Base-by-base conservation (phyloP, 1,284 basidiomycete genomes). In the Vanrija sp. region DNA sequence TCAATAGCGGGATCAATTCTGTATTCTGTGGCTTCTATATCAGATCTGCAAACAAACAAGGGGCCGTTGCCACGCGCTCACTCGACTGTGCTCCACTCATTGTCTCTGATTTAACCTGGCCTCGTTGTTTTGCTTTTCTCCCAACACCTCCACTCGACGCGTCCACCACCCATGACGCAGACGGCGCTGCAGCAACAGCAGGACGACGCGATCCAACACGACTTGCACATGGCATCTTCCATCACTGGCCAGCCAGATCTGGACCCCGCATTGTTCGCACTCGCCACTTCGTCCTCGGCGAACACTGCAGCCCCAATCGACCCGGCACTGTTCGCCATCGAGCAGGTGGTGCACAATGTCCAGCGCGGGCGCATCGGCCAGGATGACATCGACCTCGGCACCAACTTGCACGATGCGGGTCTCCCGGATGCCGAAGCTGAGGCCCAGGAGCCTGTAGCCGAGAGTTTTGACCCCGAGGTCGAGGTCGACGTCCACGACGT, bases 331-430 rank as follows among this genome's bases (percentile, higher is more conserved):
- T 67, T 69, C 45, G 60, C 65, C 6, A 64, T 70, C 23, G 69
- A 68, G 47, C 52, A 62, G 35, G 67, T 69, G 14, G 67, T 70
- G 38, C 64, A 68, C 44, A 64, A 67, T 44, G 66, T 67, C 2
- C 61, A 65, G 31, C 56, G 53, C 14, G 66, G 66, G 1, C 63
- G 61, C 12, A 53, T 65, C 36, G 56, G 45, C 14, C 42, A 60
- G 18, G 64, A 60, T 6, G 57, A 51, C 36, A 27, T 53, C 15
- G 51, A 14, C 6, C 35, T 49, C 15, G 39, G 37, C 15, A 18
- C 19, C 22, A 46, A 20, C n/a, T 19, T 35, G 9, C 20, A 39
- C 22, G 15, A 9, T 7, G n/a, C 41, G 25, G 8, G 46, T 22
- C 3, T 19, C 12, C 38, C 42, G 4, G 39, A 49, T 25, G 25